Base-by-base conservation (phyloP, 495 filamentous ascomycete species). In the Penicillium lagena region DNA sequence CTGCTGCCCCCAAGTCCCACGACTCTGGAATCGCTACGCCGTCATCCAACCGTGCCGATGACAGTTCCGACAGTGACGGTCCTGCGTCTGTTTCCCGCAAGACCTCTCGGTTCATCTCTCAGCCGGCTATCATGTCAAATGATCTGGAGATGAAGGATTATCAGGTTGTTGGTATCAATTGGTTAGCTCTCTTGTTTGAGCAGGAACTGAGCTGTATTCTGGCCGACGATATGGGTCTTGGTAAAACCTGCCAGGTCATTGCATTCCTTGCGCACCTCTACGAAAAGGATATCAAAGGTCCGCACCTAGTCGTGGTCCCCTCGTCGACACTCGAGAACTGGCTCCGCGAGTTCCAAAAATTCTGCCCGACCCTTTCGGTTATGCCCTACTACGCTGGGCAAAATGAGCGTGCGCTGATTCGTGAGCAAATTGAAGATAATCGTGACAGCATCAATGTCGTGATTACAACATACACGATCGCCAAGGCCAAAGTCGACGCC, bases 221-320 rank as follows among this genome's bases (percentile, higher is more conserved):
- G 12, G 94, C 93, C 0, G 93, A 98, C 59, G 93, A 98, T 51
- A 98, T 98, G 93, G 93, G 93, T 35, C 75, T 97, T 8, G 93
- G 93, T 9, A 98, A 98, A 71, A 98, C 93, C 0, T 95, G 89
- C 52, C 90, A 97, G 56, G 89, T 98, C 42, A 95, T 98, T 51
- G 79, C 89, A 0, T 90, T 97, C 59, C 75, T 98, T 15, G 82
- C 90, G 4, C 85, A 95, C 50, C 70, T 98, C 7, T 78, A 81
- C 11, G 79, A 89, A 51, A 79, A 69, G 17, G 75, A 73, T 1
- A 66, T 81, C 11, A 77, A 75, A 38, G 89, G 90, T 41, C 87
- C 90, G 29, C 90, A 95, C 59, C 66, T 98, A 32, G 72, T 98
- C 29, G 80, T 98, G 13, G 94, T 96, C 0, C 93, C 94, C 2